Percentiles rank a stretch among this genome's conserved stretches.
These are phyloP conservation scores for Capsaspora owczarzaki DNA, from an alignment of 78 protist species.

Conservation along the genomic window DNA sequence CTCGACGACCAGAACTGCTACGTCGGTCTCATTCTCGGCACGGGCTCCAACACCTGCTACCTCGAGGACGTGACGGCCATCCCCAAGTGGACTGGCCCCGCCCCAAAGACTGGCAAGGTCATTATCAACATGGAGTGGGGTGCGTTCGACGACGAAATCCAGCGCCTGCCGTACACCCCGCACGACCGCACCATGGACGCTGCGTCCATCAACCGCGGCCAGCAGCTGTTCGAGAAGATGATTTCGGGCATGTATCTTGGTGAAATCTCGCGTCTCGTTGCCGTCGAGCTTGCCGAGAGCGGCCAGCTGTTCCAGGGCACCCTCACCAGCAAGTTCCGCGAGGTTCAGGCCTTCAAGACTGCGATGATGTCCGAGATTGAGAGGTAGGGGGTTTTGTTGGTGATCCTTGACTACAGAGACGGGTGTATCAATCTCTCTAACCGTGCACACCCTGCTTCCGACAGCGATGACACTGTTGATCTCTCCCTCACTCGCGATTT, in stretches of 20 bases:
- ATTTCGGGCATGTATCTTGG: conserved; percentile 46
- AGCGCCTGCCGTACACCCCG: conserved; percentile 9
- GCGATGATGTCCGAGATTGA: background rate
- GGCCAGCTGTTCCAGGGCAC: background rate
- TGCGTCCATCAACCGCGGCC: conserved; percentile 20
- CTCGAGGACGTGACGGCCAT: conserved; percentile 4
- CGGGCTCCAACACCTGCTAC: conserved; percentile 50
- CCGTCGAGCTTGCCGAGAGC: background rate
- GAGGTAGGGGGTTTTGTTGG: background rate
- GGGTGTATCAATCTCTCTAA: too few relatives aligned
- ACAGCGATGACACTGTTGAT: too few relatives aligned
- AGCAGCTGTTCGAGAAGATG: conserved; percentile 31
- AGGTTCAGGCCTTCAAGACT: background rate
- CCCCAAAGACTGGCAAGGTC: background rate
- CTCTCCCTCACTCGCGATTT: too few relatives aligned
- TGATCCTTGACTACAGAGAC: too few relatives aligned
- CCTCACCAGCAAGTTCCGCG: background rate
- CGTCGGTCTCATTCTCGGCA: conserved; percentile 42
- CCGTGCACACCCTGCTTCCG: too few relatives aligned
- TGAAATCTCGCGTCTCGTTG: conserved; percentile 16
- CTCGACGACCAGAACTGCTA: background rate
- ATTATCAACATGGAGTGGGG: conserved; percentile 50
- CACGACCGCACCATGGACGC: conserved; percentile 25
- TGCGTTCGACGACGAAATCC: background rate
- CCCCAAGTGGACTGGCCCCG: background rate